Base-by-base conservation (phyloP, 768 basidiomycete species). In the Gyrodon lividus region DNA sequence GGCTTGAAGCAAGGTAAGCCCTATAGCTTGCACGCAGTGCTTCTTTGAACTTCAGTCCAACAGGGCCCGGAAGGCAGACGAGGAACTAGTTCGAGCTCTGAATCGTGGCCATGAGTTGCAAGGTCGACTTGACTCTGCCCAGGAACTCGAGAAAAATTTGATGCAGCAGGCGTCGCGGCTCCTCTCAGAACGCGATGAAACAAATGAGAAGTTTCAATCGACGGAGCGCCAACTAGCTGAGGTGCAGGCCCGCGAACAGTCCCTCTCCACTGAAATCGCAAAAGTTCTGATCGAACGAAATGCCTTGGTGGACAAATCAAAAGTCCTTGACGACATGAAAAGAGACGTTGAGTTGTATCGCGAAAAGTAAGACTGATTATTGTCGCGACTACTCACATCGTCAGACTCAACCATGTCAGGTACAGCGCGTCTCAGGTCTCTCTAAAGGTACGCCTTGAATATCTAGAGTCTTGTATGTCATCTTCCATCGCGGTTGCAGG, bases 71-170 rank as follows among this genome's bases (percentile, higher is more conserved):
- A 62, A 51, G 34, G 55, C 57, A 9, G 61, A 67, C 31, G 51
- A 62, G 43, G 58, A 64, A 3, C 12, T 59, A 5, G 26, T 44
- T 10, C 57, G 56, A 17, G 55, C 55, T 6, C 28, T 59, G 22
- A 66, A 58, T 47, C 54, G 50, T 37, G 56, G 52, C 8, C 69
- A 66, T 28, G 63, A 65, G 28, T 50, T 69, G 24, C 65, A 67
- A 45, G 59, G 59, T 23, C 67, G 64, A 16, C 50, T 70, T 24
- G 62, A 68, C 38, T 45, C 54, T 44, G 54, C 63, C 17, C 58
- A 57, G 28, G 48, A 48, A 10, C 43, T 57, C 16, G 69, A 70
- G 44, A 63, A 52, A 44, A 56, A 56, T 35, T 23, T 69, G 17
- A 54, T 51, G 14, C 56, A 65, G 13, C 65, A 69, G 52, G 58